Evolutionary conservation across 371 early-diverging fungal species (phyloP).

Genomic region (Mortierella sp.): DNA sequence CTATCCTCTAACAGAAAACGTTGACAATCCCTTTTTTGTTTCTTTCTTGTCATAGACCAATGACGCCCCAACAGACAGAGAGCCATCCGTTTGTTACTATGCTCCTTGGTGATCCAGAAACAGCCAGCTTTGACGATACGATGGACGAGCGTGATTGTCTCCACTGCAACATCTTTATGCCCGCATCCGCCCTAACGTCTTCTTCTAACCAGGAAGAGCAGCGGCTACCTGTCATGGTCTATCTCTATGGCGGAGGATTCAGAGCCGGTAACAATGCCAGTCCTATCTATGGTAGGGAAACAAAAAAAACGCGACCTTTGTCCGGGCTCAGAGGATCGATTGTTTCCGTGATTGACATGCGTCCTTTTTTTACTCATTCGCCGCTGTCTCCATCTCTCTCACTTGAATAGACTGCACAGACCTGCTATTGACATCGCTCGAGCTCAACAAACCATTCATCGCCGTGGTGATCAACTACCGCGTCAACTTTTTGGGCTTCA

Average conservation of each 20-base stretch:
- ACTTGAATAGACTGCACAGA: conserved; percentile 12
- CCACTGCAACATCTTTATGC: conserved; percentile 15
- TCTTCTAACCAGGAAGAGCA: not conserved
- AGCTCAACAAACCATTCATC: conserved; percentile 25
- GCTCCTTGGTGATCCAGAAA: not conserved
- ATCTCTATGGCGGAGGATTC: conserved; percentile 15
- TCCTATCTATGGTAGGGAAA: conserved; percentile 12
- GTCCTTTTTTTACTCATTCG: not conserved
- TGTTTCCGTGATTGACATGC: not conserved
- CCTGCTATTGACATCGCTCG: conserved; percentile 8
- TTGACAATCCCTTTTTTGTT: no score
- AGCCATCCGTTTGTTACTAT: not conserved
- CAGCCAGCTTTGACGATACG: not conserved
- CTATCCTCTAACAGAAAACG: no score
- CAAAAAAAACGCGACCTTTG: no score
- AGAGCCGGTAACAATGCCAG: not conserved
- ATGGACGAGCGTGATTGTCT: conserved; percentile 9
- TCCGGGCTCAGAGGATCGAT: no score
- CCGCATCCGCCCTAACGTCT: not conserved
- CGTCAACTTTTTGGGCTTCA: conserved; percentile 36
- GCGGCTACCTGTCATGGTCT: conserved; percentile 27
- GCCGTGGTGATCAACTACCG: conserved; percentile 40
- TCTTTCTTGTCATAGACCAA: not conserved
- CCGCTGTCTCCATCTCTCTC: not conserved
- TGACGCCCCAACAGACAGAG: conserved; percentile 2